These are phyloP conservation scores for Euphorbia tirucalli DNA, from an alignment of 345 rosid species.

Conservation along the genomic window DNA sequence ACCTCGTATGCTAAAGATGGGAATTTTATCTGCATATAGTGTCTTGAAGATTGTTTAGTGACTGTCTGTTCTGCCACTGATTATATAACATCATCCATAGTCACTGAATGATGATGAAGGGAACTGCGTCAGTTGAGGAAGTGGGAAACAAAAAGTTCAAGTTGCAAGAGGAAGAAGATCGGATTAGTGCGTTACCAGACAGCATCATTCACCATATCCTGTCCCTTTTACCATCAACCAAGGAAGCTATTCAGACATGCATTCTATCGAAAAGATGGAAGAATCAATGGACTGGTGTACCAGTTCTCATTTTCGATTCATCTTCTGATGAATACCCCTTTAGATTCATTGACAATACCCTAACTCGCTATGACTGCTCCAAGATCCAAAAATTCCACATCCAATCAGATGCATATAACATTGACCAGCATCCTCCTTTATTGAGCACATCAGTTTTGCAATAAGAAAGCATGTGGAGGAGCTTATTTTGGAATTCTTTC, in stretches of 20 bases:
- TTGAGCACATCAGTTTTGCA: not conserved
- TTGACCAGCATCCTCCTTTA: not conserved
- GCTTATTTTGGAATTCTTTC: not conserved
- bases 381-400: not conserved
- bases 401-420: no score
- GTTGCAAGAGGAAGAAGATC: not conserved
- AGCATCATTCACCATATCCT: not conserved
- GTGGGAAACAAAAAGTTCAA: not conserved
- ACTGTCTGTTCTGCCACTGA: no score
- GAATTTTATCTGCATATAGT: no score
- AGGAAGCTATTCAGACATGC: not conserved
- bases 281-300: not conserved
- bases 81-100: no score
- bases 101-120: no score
- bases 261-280: not conserved
- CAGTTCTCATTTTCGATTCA: not conserved
- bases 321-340: not conserved
- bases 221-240: not conserved
- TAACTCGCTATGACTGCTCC: not conserved
- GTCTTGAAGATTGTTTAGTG: no score
- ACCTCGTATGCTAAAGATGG: no score
- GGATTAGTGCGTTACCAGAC: not conserved
- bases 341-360: not conserved
- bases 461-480: no score
- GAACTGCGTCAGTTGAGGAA: no score